Evolutionary conservation across 768 basidiomycete genomes (phyloP).

Genomic region (Hericium erinaceus): DNA sequence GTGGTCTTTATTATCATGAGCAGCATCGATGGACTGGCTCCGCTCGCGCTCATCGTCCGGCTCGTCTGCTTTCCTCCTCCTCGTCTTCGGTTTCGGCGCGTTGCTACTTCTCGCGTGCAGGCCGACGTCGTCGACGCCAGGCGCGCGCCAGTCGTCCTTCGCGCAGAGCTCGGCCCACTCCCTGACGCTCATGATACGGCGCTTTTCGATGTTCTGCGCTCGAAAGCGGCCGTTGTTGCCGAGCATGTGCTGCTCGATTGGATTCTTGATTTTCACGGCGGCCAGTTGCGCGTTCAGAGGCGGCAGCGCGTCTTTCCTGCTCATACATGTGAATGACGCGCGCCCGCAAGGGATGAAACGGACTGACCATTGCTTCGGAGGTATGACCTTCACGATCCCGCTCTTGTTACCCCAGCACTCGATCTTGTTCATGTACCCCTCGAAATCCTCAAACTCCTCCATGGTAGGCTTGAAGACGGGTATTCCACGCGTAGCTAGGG

Average conservation of each 20-base stretch:
- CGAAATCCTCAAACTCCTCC: constrained; percentile 89
- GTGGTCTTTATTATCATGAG: constrained; percentile 9
- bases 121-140: constrained; percentile 62
- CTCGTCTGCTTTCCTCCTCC: constrained; percentile 34
- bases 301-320: constrained; percentile 67
- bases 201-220: constrained; percentile 85
- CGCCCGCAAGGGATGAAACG: constrained; percentile 10
- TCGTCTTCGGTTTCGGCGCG: constrained; percentile 26
- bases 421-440: constrained; percentile 77
- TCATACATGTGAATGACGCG: neutral
- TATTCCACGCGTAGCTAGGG: constrained; percentile 76
- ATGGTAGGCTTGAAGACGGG: constrained; percentile 94
- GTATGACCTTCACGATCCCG: constrained; percentile 94
- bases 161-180: constrained; percentile 79
- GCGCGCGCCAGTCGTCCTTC: constrained; percentile 65
- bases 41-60: constrained; percentile 25
- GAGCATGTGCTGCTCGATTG: constrained; percentile 91
- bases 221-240: constrained; percentile 83
- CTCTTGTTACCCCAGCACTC: constrained; percentile 87
- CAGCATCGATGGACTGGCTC: constrained; percentile 10
- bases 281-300: constrained; percentile 61
- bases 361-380: constrained; percentile 85
- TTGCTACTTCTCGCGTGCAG: constrained; percentile 20
- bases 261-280: constrained; percentile 70
- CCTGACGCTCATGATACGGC: constrained; percentile 71